A percentile compares a stretch with the other conserved stretches of the same genome.
Conservation (phyloP, 2,329 filamentous ascomycete genomes). For the Geosmithia morbida region DNA sequence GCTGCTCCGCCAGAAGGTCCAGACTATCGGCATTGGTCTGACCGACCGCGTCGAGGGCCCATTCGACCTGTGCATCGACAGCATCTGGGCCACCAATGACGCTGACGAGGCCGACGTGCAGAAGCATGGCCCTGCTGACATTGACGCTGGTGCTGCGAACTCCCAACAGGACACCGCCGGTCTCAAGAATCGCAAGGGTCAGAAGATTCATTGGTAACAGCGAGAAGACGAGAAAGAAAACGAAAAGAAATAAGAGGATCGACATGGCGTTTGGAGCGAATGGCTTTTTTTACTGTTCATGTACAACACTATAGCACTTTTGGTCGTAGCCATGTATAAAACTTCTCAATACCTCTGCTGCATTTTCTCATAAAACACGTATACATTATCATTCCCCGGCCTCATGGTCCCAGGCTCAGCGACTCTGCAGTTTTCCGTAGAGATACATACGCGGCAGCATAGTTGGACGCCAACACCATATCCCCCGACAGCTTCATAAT, state of each 20-base stretch:
- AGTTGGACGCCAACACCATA: slow-evolving; percentile 46
- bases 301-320: neutral
- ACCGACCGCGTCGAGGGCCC: slow-evolving; percentile 82
- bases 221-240: neutral
- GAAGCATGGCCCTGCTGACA: slow-evolving; percentile 4
- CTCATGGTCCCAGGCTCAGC: slow-evolving; percentile 10
- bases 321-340: neutral
- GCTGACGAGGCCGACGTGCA: slow-evolving; percentile 6
- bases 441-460: slow-evolving; percentile 49
- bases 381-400: neutral
- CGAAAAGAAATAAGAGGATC: neutral
- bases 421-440: slow-evolving; percentile 27
- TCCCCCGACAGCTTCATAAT: slow-evolving; percentile 60
- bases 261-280: neutral
- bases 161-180: neutral
- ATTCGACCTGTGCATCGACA: slow-evolving; percentile 74
- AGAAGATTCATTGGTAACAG: slow-evolving; percentile 21
- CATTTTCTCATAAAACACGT: neutral
- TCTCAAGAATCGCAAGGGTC: slow-evolving; percentile 21
- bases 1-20: slow-evolving; percentile 73
- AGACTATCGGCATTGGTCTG: slow-evolving; percentile 72
- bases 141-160: slow-evolving; percentile 4
- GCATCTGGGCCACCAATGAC: slow-evolving; percentile 78
- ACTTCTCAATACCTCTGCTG: neutral
- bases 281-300: neutral